Base-by-base conservation (phyloP, 768 basidiomycete species). In the Leucosporidium yakuticum region DNA sequence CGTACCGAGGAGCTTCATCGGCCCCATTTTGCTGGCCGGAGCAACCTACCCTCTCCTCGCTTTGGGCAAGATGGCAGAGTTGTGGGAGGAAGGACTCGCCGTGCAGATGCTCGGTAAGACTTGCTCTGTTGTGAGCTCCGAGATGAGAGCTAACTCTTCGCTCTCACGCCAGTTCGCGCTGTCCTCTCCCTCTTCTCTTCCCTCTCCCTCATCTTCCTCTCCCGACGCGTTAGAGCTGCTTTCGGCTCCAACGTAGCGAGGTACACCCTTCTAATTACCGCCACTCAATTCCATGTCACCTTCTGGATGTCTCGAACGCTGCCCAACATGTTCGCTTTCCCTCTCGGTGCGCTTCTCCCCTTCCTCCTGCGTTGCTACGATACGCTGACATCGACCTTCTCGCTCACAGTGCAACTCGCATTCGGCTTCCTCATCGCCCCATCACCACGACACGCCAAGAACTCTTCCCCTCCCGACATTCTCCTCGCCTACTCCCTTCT, bases 261-360 rank as follows among this genome's bases (percentile, higher is more conserved):
- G 21, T 82, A 85, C 74, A 95, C 87, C 77, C 78, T 84, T 1
- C 69, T 93, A 0, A 76, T 96, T n/a, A 85, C 86, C 5, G 82
- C 85, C 71, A 85, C 87, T 0, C 92, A 95, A 76, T 98, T 96
- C 76, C 96, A 98, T 76, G 76, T 94, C 8, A 87, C 87, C 11
- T 99, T 91, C 77, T 98, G 91, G 87, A 90, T 92, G 82, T 87
- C 92, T 4, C 80, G 96, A 63, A 96, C 95, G 0, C 79, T 98
- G 11, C 95, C 96, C 2, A 99, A 98, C 77, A 95, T 92, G 87
- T 86, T 93, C 69, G 92, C 92, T 5, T 79, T 93, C 23, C 80
- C 88, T 3, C 85, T 87, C 55, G 89, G 92, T 94, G 39, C 67
- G 73, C 55, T 55, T 21, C 23, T 39, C 56, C 6, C 61, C 60